phyloP scores from a whole-genome alignment of 2,329 filamentous ascomycete genomes.

The Cryphonectria radicalis region DNA sequence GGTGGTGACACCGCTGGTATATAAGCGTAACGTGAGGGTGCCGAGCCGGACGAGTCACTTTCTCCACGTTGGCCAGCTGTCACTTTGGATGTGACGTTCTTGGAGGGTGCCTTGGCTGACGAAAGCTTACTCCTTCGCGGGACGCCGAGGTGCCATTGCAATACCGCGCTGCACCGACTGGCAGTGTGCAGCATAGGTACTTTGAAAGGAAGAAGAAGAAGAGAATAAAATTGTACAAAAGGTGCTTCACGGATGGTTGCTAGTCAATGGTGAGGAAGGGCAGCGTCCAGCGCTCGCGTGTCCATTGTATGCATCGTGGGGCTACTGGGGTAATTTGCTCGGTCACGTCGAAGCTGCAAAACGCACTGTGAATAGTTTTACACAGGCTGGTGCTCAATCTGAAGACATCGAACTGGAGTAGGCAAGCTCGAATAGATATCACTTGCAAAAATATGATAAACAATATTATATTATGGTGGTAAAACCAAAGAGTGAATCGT shows the following conservation, averaged over 20 bases:
- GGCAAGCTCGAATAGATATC: neutral
- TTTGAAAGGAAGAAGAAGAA: neutral
- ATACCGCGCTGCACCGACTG: neutral
- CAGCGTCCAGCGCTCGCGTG: neutral
- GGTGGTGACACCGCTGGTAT: neutral
- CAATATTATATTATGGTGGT: neutral
- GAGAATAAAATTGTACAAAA: neutral
- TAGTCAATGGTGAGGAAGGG: neutral
- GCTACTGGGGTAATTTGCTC: neutral
- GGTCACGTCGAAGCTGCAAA: neutral
- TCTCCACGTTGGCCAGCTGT: neutral
- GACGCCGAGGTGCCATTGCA: neutral
- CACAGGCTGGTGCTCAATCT: neutral
- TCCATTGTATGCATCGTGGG: neutral
- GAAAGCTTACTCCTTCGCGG: neutral
- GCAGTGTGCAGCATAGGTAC: constrained; percentile 1
- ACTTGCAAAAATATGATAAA: neutral
- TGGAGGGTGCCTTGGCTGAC: neutral
- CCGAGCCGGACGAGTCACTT: neutral
- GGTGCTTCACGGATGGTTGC: neutral
- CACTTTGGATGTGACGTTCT: neutral
- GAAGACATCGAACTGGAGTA: neutral
- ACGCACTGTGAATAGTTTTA: neutral
- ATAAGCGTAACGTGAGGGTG: neutral
- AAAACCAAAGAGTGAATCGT: neutral